phyloP scores from a whole-genome alignment of 2,329 filamentous ascomycete species.

The Aciculosporium take region DNA sequence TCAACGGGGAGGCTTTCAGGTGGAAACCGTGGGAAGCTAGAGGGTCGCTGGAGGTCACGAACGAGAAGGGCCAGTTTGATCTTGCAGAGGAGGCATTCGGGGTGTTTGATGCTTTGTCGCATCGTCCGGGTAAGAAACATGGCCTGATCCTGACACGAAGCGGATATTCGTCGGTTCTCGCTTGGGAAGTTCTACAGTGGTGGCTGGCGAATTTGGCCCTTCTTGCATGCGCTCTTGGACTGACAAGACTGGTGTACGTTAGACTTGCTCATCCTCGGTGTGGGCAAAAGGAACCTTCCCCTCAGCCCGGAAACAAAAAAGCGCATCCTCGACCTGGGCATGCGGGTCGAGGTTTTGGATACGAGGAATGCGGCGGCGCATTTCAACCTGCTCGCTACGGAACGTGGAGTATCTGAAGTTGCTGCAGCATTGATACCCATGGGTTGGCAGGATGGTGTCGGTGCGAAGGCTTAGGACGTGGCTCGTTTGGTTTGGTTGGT shows the following conservation, averaged over 20 bases:
- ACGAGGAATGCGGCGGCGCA: constrained; percentile 88
- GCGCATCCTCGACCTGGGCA: constrained; percentile 62
- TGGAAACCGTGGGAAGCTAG: constrained; percentile 69
- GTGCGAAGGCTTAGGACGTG: constrained; percentile 17
- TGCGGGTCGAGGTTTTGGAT: constrained; percentile 78
- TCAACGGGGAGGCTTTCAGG: constrained; percentile 74
- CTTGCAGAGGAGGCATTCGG: constrained; percentile 57
- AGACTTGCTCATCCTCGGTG: constrained; percentile 84
- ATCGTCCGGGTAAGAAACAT: constrained; percentile 59
- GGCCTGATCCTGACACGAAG: not conserved
- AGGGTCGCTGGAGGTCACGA: constrained; percentile 40
- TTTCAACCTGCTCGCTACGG: constrained; percentile 90
- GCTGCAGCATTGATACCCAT: constrained; percentile 79
- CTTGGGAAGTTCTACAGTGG: not conserved
- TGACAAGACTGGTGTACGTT: constrained; percentile 1
- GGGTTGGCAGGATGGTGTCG: constrained; percentile 56
- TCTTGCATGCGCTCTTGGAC: not conserved
- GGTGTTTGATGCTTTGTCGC: constrained; percentile 65
- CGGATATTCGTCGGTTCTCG: not conserved
- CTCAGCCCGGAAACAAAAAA: constrained; percentile 60
- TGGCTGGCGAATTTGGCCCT: not conserved
- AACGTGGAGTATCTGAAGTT: constrained; percentile 71
- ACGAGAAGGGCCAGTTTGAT: constrained; percentile 71
- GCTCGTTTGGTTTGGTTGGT: not conserved
- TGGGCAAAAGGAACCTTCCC: constrained; percentile 62